Evolutionary conservation across 2,329 filamentous ascomycete genomes (phyloP).

Genomic region (Penicillium sp.): DNA sequence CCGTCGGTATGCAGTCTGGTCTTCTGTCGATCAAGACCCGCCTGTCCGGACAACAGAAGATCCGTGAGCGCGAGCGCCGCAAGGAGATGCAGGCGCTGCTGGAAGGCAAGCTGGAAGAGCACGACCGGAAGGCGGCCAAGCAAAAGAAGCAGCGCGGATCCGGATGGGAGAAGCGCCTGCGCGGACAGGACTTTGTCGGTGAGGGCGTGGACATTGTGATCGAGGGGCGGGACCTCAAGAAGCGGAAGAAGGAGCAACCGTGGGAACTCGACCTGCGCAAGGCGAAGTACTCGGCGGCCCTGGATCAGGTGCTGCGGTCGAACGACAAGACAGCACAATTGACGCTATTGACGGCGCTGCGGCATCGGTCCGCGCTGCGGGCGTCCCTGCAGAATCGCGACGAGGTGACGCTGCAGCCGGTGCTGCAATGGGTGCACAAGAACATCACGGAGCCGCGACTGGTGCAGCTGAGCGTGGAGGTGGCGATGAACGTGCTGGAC

Average conservation of each 20-base stretch:
- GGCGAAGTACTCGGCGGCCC: conserved; percentile 64
- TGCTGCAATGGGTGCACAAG: conserved; percentile 72
- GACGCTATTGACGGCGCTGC: conserved; percentile 71
- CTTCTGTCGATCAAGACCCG: conserved; percentile 83
- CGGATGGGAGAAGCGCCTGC: conserved; percentile 53
- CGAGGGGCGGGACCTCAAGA: conserved; percentile 55
- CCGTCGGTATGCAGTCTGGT: conserved; percentile 88
- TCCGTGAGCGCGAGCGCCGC: conserved; percentile 64
- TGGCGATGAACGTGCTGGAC: conserved; percentile 72
- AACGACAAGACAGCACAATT: conserved; percentile 56
- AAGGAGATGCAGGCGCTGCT: conserved; percentile 78
- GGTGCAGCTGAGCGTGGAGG: conserved; percentile 70
- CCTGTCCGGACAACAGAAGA: conserved; percentile 72
- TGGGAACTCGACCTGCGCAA: conserved; percentile 80
- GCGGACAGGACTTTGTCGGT: conserved; percentile 69
- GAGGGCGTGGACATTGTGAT: conserved; percentile 84
- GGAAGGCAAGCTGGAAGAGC: conserved; percentile 66
- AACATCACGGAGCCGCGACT: conserved; percentile 77
- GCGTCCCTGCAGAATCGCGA: conserved; percentile 72
- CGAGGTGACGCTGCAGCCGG: conserved; percentile 68
- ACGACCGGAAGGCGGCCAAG: conserved; percentile 63
- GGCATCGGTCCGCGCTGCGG: conserved; percentile 76
- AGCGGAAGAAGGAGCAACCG: conserved; percentile 55
- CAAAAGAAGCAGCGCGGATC: conserved; percentile 55
- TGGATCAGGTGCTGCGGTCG: conserved; percentile 66